phyloP scores from a whole-genome alignment of 352 stramenopile species.

The Halophytophthora batemanensis region DNA sequence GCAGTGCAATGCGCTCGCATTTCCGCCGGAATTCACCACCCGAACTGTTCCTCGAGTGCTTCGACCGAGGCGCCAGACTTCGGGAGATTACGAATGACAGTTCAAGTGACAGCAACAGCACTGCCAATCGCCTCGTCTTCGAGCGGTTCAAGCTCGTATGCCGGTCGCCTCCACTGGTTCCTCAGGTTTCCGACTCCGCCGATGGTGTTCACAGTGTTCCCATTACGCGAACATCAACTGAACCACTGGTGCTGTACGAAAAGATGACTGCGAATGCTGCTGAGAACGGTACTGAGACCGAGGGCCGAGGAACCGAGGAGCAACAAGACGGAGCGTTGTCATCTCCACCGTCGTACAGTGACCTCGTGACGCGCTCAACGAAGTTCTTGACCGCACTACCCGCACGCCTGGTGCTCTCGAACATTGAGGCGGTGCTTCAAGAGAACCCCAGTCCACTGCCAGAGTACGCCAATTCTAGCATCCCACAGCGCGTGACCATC shows the following conservation, averaged over 20 bases:
- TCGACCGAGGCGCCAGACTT: slow-evolving; percentile 31
- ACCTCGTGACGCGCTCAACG: slow-evolving; percentile 68
- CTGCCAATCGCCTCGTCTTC: slow-evolving; percentile 1
- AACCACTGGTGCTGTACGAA: slow-evolving; percentile 6
- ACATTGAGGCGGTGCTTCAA: slow-evolving; percentile 56
- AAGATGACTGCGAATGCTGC: slow-evolving; percentile 1
- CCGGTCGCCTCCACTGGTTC: slow-evolving; percentile 24
- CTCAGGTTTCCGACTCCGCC: slow-evolving; percentile 11
- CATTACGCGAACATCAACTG: slow-evolving; percentile 18
- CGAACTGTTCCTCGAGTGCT: slow-evolving; percentile 56
- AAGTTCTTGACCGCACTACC: slow-evolving; percentile 68
- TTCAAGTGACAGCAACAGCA: slow-evolving; percentile 11
- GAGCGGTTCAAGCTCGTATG: slow-evolving; percentile 42
- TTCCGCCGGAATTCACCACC: slow-evolving; percentile 66
- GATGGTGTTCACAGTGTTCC: slow-evolving; percentile 11
- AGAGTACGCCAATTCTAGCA: slow-evolving; percentile 34
- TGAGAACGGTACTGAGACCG: slow-evolving; percentile 1
- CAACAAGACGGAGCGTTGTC: slow-evolving; percentile 4
- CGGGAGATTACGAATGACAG: slow-evolving; percentile 20
- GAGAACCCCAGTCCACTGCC: slow-evolving; percentile 41
- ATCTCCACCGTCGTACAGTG: slow-evolving; percentile 47
- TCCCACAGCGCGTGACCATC: slow-evolving; percentile 48
- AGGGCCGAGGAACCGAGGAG: slow-evolving; percentile 4
- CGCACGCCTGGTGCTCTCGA: slow-evolving; percentile 59
- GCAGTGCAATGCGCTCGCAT: slow-evolving; percentile 25